Base-by-base conservation (phyloP, 305 asterid species). In the Lippia alba region DNA sequence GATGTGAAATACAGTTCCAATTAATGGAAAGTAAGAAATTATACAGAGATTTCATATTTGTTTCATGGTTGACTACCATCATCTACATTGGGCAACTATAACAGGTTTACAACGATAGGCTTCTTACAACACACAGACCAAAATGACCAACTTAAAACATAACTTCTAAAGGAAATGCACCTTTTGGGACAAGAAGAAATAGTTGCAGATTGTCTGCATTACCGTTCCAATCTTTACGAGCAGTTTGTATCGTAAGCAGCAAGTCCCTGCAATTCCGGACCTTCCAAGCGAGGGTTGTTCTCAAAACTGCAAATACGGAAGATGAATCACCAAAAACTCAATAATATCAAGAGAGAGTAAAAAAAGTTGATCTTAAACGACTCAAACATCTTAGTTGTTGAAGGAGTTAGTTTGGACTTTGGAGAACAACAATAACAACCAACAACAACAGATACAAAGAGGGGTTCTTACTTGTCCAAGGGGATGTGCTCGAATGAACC, bases 281-380 rank as follows among this genome's bases (percentile, higher is more conserved):
- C 97, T 83, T 92, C 96, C 64, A 92, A 86, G 30, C 88, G 94
- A 77, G 98, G 96, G 70, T 92, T 92, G 84, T 90, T 84, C 90
- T 85, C 92, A 30, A 88, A 92, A 83, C 98, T 92, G 87, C 79
- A 84, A 63, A 64, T 40, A 53, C 32, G 2, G 34, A 61, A 48
- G 6, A 73, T 4, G 17, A 50, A 57, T 46, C 61, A 24, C 16
- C 17, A 55, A 8, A 65, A 57, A 48, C 48, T 61, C n/a, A 20
- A 51, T 20, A 18, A 7, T 7, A 11, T 30, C 12, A 57, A 36
- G 64, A 24, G 30, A 19, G 20, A 19, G 50, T 24, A 24, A 24
- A 24, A 24, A 24, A 24, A 24, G 2, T 6, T 2, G 34, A 33
- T 8, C 44, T 32, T 30, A 34, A 34, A 53, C 44, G 40, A 71